Evolutionary conservation across 2,329 filamentous ascomycete species (phyloP).

Genomic region (Helotiales sp.): DNA sequence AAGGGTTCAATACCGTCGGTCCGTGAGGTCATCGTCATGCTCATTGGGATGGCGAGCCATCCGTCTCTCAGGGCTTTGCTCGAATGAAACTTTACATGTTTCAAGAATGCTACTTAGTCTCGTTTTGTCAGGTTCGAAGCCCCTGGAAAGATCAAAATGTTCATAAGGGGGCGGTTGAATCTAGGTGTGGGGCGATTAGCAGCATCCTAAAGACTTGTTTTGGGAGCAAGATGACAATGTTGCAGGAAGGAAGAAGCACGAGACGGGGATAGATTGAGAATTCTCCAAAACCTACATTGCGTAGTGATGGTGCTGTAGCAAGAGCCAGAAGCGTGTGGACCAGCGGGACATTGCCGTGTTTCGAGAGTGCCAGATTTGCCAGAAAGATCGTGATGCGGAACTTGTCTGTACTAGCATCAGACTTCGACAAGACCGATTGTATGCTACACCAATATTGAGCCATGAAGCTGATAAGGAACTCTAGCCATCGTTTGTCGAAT

Average conservation of each 20-base stretch:
- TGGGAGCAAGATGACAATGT: no score
- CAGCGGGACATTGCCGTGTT: conserved; percentile 24
- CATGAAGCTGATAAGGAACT: conserved; percentile 16
- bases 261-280: conserved; percentile 9
- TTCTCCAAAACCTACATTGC: no score
- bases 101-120: conserved; percentile 1
- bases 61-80: conserved; percentile 9
- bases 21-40: background rate
- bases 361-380: conserved; percentile 29
- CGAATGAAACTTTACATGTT: background rate
- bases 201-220: no score
- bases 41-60: conserved; percentile 8
- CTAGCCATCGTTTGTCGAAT: conserved; percentile 24
- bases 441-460: conserved; percentile 27
- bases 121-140: conserved; percentile 7
- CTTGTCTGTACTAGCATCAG: conserved; percentile 16
- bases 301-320: conserved; percentile 27
- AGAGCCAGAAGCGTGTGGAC: conserved; percentile 35
- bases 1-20: conserved; percentile 1
- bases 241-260: no score
- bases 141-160: conserved; percentile 7
- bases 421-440: conserved; percentile 20
- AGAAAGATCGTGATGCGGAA: conserved; percentile 35
- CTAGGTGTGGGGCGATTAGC: no score
- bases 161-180: conserved; percentile 4